Evolutionary conservation across 371 early-diverging fungal species (phyloP).

Genomic region (Mortierella sp.): DNA sequence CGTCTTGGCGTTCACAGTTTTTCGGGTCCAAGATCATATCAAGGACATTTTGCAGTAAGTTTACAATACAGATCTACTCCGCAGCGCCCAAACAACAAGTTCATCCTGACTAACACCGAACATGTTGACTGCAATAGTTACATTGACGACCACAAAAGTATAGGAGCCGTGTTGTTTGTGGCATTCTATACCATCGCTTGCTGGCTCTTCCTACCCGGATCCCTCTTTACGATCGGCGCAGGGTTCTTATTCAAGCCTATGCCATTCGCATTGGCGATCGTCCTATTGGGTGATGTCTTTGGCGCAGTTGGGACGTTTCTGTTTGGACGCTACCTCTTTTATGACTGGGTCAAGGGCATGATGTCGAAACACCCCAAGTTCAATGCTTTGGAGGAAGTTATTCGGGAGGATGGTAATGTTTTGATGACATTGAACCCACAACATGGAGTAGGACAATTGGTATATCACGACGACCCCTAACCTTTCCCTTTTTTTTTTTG

Average conservation of each 20-base stretch:
- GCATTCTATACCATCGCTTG: slow-evolving; percentile 43
- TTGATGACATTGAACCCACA: too few relatives aligned
- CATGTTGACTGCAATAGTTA: slow-evolving; percentile 23
- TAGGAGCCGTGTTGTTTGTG: slow-evolving; percentile 51
- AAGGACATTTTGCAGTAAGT: slow-evolving; percentile 48
- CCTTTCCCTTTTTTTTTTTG: background rate
- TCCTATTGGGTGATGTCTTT: slow-evolving; percentile 45
- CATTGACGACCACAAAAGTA: slow-evolving; percentile 42
- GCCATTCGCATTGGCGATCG: slow-evolving; percentile 49
- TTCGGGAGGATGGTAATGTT: slow-evolving; percentile 52
- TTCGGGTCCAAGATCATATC: slow-evolving; percentile 54
- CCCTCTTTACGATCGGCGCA: slow-evolving; percentile 55
- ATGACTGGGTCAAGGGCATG: slow-evolving; percentile 54
- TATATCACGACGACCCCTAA: background rate
- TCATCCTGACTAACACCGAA: background rate
- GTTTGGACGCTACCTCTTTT: slow-evolving; percentile 54
- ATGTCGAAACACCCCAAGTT: slow-evolving; percentile 50
- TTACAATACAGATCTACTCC: background rate
- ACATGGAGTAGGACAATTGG: too few relatives aligned
- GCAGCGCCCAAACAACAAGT: background rate
- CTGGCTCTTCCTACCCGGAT: slow-evolving; percentile 55
- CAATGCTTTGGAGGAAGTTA: slow-evolving; percentile 47
- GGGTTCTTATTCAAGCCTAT: slow-evolving; percentile 56
- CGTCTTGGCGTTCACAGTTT: slow-evolving; percentile 38
- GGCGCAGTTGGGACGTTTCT: slow-evolving; percentile 54